Evolutionary conservation across 108 stramenopile genomes (phyloP), one percentile per base, ranked within the genome.

Genomic region (Nannochloropsis gaditana): DNA sequence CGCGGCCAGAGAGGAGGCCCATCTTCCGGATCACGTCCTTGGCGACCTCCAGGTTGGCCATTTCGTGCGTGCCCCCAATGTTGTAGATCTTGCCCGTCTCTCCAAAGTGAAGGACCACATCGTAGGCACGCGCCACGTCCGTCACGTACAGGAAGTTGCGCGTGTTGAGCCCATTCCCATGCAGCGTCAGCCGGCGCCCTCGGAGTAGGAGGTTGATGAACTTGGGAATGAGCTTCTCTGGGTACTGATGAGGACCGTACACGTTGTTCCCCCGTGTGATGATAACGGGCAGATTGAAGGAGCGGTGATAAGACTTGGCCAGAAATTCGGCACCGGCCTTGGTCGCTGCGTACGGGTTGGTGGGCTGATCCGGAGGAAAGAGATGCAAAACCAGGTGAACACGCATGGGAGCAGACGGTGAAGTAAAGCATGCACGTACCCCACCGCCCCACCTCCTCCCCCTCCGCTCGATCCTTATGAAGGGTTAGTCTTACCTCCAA

Each of bases 191-290:
- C 19, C 93, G 88, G 79, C 91, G 90, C 5, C 94, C 95, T 43
- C 95, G 90, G 89, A 96, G 87, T 41, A 99, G 91, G 90, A 97
- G 97, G 90, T 97, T 97, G 88, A 96, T 96, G 87, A 99, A 98
- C 92, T 99, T 99, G 79, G 99, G 99, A 87, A 99, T 96, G 45
- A 99, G 91, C 91, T 99, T 99, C 90, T 99, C 99, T 2, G 99
- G 99, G 88, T 95, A 99, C 89, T 99, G 99, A 89, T 97, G 97
- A 43, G 97, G 97, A 9, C 99, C 97, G 91, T 97, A 99, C 45
- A 99, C 99, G 87, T 99, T 99, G 93, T 99, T 99, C 10, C 97
- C 97, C 44, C 99, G 93, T 43, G 99, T 99, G 87, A 99, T 98
- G 84, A 99, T 89, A 81, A 91, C 80, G 41, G 21, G 80, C 3